Conservation (phyloP, 1,284 basidiomycete genomes). For the Neonothopanus nambi region DNA sequence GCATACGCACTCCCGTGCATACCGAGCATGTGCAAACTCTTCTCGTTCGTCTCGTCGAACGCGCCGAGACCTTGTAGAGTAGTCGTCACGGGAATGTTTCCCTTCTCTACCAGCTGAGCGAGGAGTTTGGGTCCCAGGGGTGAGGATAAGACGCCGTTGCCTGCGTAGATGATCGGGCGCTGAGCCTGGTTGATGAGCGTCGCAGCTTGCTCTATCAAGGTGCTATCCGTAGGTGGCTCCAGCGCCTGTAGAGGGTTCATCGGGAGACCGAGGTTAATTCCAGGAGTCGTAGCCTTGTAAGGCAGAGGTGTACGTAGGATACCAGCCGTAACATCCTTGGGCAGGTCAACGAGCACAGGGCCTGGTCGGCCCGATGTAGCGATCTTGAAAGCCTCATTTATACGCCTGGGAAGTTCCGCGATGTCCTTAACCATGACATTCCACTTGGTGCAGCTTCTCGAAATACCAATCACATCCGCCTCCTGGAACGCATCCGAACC, state of each 20-base stretch:
- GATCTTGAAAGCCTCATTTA: conserved; percentile 99
- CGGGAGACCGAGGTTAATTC: conserved; percentile 76
- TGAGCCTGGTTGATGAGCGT: conserved; percentile 90
- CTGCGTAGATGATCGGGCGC: conserved; percentile 92
- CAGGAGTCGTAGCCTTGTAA: conserved; percentile 86
- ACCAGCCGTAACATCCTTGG: conserved; percentile 96
- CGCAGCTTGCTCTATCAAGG: conserved; percentile 81
- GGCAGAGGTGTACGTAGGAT: conserved; percentile 88
- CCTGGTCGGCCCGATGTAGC: conserved; percentile 96
- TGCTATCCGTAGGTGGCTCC: conserved; percentile 63
- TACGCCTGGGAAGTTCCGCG: conserved; percentile 88
- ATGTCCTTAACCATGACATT: conserved; percentile 99
- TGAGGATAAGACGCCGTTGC: conserved; percentile 87
- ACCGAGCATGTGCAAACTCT: conserved; percentile 95
- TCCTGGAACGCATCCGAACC: conserved; percentile 99
- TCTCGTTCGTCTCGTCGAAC: conserved; percentile 89
- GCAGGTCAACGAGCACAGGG: conserved; percentile 95
- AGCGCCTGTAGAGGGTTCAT: conserved; percentile 66
- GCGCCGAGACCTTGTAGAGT: conserved; percentile 95
- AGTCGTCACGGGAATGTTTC: conserved; percentile 96
- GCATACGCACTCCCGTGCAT: conserved; percentile 99
- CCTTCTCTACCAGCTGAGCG: conserved; percentile 77
- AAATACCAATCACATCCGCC: conserved; percentile 96
- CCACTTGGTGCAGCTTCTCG: conserved; percentile 97
- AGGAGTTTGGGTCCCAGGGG: conserved; percentile 85